These are phyloP conservation scores for Ochetophila trinervis DNA, from an alignment of 306 rosid genomes.

Conservation along the genomic window DNA sequence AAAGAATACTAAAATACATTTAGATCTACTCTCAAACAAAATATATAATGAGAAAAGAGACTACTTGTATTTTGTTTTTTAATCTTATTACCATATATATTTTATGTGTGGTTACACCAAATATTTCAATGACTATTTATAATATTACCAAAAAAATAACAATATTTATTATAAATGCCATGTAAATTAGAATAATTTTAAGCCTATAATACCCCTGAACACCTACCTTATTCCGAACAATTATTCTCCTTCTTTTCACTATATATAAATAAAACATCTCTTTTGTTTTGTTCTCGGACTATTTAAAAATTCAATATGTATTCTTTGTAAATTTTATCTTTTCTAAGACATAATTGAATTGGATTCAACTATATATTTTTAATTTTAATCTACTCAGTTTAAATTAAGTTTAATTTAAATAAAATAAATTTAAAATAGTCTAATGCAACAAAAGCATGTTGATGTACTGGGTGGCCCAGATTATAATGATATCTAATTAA, in stretches of 20 bases:
- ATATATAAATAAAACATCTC: background rate
- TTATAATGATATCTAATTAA: background rate
- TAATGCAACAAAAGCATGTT: too few species aligned
- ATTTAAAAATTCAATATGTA: background rate
- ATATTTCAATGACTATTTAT: slow-evolving; percentile 34
- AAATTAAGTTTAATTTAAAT: too few species aligned
- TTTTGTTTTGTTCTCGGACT: slow-evolving; percentile 9
- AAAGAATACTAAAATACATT: too few species aligned
- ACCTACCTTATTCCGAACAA: too few species aligned
- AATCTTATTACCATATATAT: background rate
- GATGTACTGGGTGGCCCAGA: too few species aligned
- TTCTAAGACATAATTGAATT: too few species aligned
- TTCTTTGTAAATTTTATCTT: too few species aligned
- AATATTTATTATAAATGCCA: background rate
- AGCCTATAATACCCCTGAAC: background rate
- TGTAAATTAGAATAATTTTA: background rate
- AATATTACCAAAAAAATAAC: slow-evolving; percentile 32
- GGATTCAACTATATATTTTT: too few species aligned
- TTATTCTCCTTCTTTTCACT: background rate
- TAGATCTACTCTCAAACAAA: too few species aligned
- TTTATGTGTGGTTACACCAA: slow-evolving; percentile 16
- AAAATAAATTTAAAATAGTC: too few species aligned
- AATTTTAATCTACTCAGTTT: too few species aligned
- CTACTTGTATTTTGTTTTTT: background rate
- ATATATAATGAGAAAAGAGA: background rate